These are phyloP conservation scores for Starmerella bombicola DNA, from an alignment of 805 yeast species.

Conservation along the genomic window DNA sequence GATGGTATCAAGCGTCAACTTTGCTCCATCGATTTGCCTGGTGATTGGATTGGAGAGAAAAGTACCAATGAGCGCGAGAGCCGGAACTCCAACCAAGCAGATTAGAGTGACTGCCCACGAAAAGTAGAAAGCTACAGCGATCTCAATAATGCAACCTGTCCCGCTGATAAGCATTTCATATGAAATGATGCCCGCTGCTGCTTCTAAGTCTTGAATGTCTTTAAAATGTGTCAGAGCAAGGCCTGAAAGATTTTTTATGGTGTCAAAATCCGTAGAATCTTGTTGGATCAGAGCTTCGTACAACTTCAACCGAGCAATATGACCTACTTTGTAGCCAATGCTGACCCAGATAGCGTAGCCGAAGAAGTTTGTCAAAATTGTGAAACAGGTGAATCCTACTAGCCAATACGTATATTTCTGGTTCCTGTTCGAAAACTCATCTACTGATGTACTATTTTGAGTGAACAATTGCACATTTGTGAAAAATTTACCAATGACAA, in stretches of 20 bases:
- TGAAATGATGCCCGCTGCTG: constrained; percentile 36
- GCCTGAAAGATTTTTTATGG: constrained; percentile 44
- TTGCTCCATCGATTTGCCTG: constrained; percentile 43
- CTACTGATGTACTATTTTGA: constrained; percentile 25
- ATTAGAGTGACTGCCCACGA: constrained; percentile 81
- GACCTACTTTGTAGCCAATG: constrained; percentile 60
- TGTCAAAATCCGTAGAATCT: constrained; percentile 53
- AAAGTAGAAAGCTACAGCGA: constrained; percentile 47
- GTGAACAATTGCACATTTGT: constrained; percentile 31
- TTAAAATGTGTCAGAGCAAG: constrained; percentile 46
- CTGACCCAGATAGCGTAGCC: constrained; percentile 51
- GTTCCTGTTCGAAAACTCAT: constrained; percentile 32
- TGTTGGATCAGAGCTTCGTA: constrained; percentile 36
- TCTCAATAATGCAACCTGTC: constrained; percentile 44
- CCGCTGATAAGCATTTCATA: constrained; percentile 69
- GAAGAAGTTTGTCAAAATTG: constrained; percentile 38
- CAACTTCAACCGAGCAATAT: constrained; percentile 40
- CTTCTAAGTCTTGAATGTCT: constrained; percentile 22
- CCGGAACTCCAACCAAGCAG: constrained; percentile 60
- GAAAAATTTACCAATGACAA: constrained; percentile 57
- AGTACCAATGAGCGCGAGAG: constrained; percentile 41
- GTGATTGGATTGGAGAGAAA: constrained; percentile 42
- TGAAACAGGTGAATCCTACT: constrained; percentile 36
- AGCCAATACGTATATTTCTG: constrained; percentile 26
- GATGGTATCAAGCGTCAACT: constrained; percentile 41